Conservation (phyloP, 1,284 basidiomycete genomes). For the Ustilago lituana region DNA sequence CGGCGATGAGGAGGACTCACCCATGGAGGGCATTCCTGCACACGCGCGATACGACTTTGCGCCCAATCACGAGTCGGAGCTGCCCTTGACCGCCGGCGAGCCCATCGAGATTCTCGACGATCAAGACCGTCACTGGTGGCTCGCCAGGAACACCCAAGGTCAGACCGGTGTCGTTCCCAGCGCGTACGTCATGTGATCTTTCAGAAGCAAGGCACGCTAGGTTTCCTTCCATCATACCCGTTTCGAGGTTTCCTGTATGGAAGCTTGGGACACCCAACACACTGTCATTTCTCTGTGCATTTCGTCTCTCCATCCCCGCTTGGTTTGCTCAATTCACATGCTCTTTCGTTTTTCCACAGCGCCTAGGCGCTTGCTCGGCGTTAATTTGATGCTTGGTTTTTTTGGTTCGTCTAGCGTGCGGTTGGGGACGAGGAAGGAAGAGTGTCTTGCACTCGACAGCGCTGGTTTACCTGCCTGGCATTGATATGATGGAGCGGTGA, state of each 20-base stretch:
- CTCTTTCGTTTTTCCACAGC: too few relatives aligned
- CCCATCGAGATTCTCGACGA: conserved; percentile 59
- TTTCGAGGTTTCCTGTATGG: conserved; percentile 2
- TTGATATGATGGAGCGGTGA: too few relatives aligned
- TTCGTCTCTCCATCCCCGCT: not conserved
- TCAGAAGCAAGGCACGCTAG: not conserved
- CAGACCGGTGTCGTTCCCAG: conserved; percentile 59
- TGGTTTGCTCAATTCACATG: not conserved
- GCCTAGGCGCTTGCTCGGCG: too few relatives aligned
- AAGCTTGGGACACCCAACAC: not conserved
- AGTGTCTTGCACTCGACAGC: too few relatives aligned
- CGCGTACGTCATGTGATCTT: conserved; percentile 55
- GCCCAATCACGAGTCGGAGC: conserved; percentile 59
- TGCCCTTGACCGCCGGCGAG: conserved; percentile 54
- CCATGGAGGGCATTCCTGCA: conserved; percentile 55
- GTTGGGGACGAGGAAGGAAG: too few relatives aligned
- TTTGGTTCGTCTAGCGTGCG: too few relatives aligned
- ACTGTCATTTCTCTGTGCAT: conserved; percentile 21
- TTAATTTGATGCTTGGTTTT: too few relatives aligned
- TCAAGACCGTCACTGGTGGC: conserved; percentile 62
- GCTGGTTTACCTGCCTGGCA: too few relatives aligned
- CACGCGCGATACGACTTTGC: conserved; percentile 62
- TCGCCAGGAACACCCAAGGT: conserved; percentile 50
- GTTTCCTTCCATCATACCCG: conserved; percentile 15
- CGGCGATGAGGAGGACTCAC: conserved; percentile 40